Evolutionary conservation across 331 rosid species (phyloP), one percentile per base, ranked within the genome.

Genomic region (Pyracantha coccinea): DNA sequence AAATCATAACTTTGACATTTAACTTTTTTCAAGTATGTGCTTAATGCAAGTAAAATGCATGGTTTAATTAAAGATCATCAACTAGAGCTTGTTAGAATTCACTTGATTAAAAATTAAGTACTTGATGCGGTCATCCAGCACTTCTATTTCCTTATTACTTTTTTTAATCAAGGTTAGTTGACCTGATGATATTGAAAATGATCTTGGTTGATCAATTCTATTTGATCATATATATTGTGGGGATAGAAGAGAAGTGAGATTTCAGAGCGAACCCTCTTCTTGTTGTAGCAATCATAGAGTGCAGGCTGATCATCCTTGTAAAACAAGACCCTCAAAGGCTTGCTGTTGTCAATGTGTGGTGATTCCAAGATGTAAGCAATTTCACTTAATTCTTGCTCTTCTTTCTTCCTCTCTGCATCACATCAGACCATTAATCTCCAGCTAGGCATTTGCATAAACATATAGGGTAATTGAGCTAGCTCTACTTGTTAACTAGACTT

Each of bases 201-300:
- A 29, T 19, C 17, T 64, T 29, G 68, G 68, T 32, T 64, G 25
- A 29, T 38, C 68, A 64, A 31, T 29, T 29, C 68, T 64, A 64
- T 31, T 64, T 64, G 25, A 64, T 64, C 54, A 71, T 55, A 20
- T 29, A 8, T 31, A 32, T 58, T 23, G 17, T 53, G 15, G 19
- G 41, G 27, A 29, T 21, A 25, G 27, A 53, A 23, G 19, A 13
- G 77, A 47, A 27, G 21, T 14, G 59, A 69, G 65, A 52, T 41
- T 67, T 55, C 24, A 29, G 66, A 33, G 77, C 72, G 47, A 69
- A 90, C 93, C 90, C 85, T 82, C 80, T 79, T 73, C 66, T 90
- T 90, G 66, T 52, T 72, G 75, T 77, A 72, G 78, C 96, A 77
- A 75, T 90, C 82, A 45, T 76, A 75, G 27, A 90, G 82, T 63